These are phyloP conservation scores for Oidium heveae DNA, from an alignment of 2,329 filamentous ascomycete genomes.

Conservation along the genomic window DNA sequence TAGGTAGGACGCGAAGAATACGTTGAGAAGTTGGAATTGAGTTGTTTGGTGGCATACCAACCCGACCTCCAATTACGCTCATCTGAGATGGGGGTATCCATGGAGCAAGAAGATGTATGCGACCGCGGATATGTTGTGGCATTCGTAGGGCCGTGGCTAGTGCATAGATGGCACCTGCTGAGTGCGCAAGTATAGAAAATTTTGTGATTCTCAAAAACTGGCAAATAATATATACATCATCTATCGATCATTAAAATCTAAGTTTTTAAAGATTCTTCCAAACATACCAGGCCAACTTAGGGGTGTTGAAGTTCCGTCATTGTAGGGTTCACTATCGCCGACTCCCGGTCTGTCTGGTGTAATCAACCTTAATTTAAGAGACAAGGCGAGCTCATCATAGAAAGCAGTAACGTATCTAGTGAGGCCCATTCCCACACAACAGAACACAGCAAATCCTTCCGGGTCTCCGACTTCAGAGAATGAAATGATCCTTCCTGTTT, in stretches of 20 bases:
- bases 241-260: conserved; percentile 15
- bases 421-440: conserved; percentile 92
- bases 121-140: conserved; percentile 82
- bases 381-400: conserved; percentile 82
- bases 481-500: conserved; percentile 67
- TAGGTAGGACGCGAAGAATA: conserved; percentile 70
- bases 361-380: conserved; percentile 69
- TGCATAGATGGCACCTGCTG: conserved; percentile 92
- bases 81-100: conserved; percentile 96
- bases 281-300: conserved; percentile 74
- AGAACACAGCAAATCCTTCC: conserved; percentile 75
- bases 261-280: background rate
- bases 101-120: conserved; percentile 79
- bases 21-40: conserved; percentile 79
- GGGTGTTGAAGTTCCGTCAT: conserved; percentile 60
- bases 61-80: conserved; percentile 46
- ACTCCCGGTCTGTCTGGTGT: conserved; percentile 87
- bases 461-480: conserved; percentile 94
- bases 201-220: conserved; percentile 78
- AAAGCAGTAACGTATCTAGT: conserved; percentile 92
- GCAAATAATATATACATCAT: conserved; percentile 83
- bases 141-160: conserved; percentile 85
- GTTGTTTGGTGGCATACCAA: conserved; percentile 53
- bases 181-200: conserved; percentile 89
- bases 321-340: conserved; percentile 68